Evolutionary conservation across 2,329 filamentous ascomycete species (phyloP), one percentile per base, ranked within the genome.

Genomic region (Aurifilum marmelostoma): DNA sequence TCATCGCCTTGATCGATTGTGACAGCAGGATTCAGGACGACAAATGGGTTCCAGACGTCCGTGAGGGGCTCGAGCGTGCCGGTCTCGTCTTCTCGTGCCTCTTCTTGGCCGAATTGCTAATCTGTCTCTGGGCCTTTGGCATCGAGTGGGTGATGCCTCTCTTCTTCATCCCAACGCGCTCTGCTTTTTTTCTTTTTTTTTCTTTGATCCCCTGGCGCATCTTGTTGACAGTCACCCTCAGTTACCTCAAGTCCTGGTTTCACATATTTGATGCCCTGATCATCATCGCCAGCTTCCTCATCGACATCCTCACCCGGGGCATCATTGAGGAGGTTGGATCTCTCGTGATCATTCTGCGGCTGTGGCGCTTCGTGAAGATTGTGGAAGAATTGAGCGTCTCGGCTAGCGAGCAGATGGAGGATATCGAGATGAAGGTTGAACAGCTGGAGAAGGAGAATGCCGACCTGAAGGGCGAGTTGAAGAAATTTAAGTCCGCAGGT

Each of bases 321-420:
- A 78, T 87, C 1, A 78, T 87, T 7, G 87, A 89, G 76, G 87
- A 91, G 74, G 87, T 90, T 61, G 88, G 85, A 0, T 90, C 88
- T 0, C 80, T 92, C n/a, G 84, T 92, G 63, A 83, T 92, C 37
- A 82, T 91, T 4, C 79, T 92, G 59, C 87, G 90, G 66, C 80
- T 92, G 3, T 91, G 89, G 87, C 84, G 90, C 21, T 84, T 92
- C 59, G 87, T 91, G 76, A 91, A 92, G 80, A 90, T 92, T 65
- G 86, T 91, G 8, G 88, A 92, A 74, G 90, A 92, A 77, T 82
- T 91, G 71, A 86, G 85, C 39, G 83, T 89, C 8, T 88, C 88
- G 11, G 88, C 88, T 1, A 80, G 86, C 47, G 89, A 91, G 77
- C 82, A 88, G 75, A 85, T 88, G 80, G 88, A 89, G 71, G 82